Conservation (phyloP, 2,329 filamentous ascomycete genomes). For the Apiospora marii region DNA sequence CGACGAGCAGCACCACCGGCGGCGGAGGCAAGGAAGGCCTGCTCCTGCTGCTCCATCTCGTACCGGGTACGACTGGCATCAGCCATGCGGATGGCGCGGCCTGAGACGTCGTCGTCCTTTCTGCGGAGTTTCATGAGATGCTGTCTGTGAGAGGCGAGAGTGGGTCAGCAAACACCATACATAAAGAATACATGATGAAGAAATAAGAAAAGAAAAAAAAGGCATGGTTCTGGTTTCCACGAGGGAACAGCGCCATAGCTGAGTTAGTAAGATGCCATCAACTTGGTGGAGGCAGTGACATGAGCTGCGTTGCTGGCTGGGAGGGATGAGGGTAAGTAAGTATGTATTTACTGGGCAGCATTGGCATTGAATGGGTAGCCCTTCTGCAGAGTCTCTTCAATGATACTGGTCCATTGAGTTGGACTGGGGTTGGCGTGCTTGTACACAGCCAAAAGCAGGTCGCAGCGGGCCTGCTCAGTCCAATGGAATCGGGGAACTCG, state of each 20-base stretch:
- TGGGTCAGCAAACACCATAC: conserved; percentile 28
- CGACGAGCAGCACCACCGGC: neutral
- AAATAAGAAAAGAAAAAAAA: neutral
- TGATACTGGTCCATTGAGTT: conserved; percentile 43
- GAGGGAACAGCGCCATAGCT: neutral
- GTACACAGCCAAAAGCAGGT: conserved; percentile 48
- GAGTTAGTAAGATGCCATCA: neutral
- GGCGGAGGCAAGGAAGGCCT: no score
- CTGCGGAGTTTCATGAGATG: conserved; percentile 54
- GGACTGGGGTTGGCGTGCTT: conserved; percentile 46
- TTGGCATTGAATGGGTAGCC: conserved; percentile 50
- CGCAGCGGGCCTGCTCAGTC: conserved; percentile 46
- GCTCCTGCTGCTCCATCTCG: neutral
- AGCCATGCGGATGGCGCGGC: no score
- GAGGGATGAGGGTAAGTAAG: conserved; percentile 1
- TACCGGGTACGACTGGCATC: neutral
- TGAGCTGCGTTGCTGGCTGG: neutral
- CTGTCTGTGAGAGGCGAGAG: conserved; percentile 45
- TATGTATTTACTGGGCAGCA: conserved; percentile 49
- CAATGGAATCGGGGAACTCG: conserved; percentile 32
- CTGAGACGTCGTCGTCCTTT: conserved; percentile 26
- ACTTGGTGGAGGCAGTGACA: neutral
- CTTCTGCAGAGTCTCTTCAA: conserved; percentile 41
- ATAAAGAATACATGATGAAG: neutral
- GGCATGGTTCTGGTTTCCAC: neutral